A percentile compares a stretch with the other conserved stretches of the same genome.
Conservation (phyloP, 2,329 filamentous ascomycete species). For the Arthrobotrys sphaeroides region DNA sequence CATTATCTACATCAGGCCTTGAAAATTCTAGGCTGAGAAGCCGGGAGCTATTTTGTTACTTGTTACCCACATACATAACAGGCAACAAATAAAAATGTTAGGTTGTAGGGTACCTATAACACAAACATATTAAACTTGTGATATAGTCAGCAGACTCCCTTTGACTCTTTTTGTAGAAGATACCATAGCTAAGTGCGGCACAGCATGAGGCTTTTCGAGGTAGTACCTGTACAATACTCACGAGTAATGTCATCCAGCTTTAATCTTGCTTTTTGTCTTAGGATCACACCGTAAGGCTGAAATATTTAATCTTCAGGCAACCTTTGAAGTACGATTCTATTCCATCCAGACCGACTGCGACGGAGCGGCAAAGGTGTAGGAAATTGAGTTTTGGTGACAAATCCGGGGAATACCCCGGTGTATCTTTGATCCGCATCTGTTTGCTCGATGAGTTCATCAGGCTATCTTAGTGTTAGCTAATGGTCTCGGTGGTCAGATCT, state of each 20-base stretch:
- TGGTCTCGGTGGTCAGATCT: neutral
- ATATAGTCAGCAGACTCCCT: slow-evolving; percentile 8
- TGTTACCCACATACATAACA: slow-evolving; percentile 8
- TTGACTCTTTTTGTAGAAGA: neutral
- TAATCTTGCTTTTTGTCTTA: too few species aligned
- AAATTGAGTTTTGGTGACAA: neutral
- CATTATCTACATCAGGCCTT: slow-evolving; percentile 5
- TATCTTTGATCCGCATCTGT: neutral
- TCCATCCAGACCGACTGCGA: slow-evolving; percentile 8
- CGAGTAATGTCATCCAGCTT: neutral
- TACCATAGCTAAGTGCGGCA: slow-evolving; percentile 7
- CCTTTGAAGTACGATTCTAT: neutral
- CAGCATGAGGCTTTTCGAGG: slow-evolving; percentile 13
- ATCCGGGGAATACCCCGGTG: neutral
- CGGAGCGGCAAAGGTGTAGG: neutral
- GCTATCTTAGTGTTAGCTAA: neutral
- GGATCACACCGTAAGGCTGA: slow-evolving; percentile 9
- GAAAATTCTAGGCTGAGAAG: slow-evolving; percentile 9
- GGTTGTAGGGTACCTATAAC: slow-evolving; percentile 2
- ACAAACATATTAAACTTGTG: slow-evolving; percentile 6
- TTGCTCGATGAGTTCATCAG: neutral
- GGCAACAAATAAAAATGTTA: slow-evolving; percentile 2
- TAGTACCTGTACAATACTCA: slow-evolving; percentile 12
- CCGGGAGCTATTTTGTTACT: too few species aligned
- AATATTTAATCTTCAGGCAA: neutral